Conservation (phyloP, 169 alveolate genomes). For the Plasmodium reichenowi region DNA sequence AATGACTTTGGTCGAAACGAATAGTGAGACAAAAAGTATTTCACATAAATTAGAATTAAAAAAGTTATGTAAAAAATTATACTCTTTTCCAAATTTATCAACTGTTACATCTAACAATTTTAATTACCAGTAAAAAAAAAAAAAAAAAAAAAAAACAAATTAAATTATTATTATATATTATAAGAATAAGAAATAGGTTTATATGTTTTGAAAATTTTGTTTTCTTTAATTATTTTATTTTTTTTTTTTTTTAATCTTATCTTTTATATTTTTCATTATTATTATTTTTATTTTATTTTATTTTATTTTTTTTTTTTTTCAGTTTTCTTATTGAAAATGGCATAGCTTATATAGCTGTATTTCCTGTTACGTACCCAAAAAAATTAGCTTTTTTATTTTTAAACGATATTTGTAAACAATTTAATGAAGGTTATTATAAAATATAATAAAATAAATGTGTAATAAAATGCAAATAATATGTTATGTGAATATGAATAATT, state of each 20-base stretch:
- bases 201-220: neutral
- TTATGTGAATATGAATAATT: too few relatives aligned
- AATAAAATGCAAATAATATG: too few relatives aligned
- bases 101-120: constrained; percentile 69
- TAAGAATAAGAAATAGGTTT: neutral
- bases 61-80: constrained; percentile 67
- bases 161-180: neutral
- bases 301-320: constrained; percentile 22
- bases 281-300: neutral
- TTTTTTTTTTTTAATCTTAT: neutral
- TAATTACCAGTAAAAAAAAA: constrained; percentile 71
- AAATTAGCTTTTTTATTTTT: constrained; percentile 83
- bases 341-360: constrained; percentile 82
- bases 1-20: constrained; percentile 83
- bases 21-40: constrained; percentile 68
- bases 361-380: constrained; percentile 81
- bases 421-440: constrained; percentile 69
- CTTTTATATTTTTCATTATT: too few relatives aligned
- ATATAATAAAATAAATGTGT: neutral
- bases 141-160: constrained; percentile 20
- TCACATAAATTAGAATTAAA: constrained; percentile 74
- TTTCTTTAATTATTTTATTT: neutral
- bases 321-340: constrained; percentile 86
- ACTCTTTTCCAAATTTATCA: constrained; percentile 58
- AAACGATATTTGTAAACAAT: constrained; percentile 83